Percentiles rank a stretch among this genome's conserved stretches.
These are phyloP conservation scores for Penicillium macrosclerotiorum DNA, from an alignment of 495 filamentous ascomycete genomes.

Conservation along the genomic window DNA sequence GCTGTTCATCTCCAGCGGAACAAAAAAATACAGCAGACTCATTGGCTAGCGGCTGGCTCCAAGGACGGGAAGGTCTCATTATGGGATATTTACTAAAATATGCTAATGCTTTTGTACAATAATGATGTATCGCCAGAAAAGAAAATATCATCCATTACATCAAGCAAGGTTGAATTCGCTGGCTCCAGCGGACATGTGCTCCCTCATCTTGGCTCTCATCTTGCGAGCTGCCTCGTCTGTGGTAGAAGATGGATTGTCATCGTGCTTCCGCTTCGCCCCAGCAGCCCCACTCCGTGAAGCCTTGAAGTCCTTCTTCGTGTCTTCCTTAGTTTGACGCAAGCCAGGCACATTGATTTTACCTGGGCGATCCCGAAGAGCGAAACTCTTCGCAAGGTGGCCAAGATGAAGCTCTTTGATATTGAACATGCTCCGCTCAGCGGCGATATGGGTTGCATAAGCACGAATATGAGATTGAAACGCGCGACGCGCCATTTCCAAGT, in stretches of 20 bases:
- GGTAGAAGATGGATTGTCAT: slow-evolving; percentile 36
- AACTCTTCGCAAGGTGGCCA: slow-evolving; percentile 91
- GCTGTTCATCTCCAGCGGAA: slow-evolving; percentile 62
- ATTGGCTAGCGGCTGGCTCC: slow-evolving; percentile 88
- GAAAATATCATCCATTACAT: slow-evolving; percentile 9
- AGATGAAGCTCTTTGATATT: slow-evolving; percentile 86
- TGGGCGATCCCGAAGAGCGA: slow-evolving; percentile 83
- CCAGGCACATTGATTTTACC: slow-evolving; percentile 78
- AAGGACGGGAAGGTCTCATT: slow-evolving; percentile 96
- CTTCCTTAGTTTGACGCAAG: slow-evolving; percentile 43
- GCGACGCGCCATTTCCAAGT: slow-evolving; percentile 69
- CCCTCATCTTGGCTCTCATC: slow-evolving; percentile 81
- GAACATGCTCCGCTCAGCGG: slow-evolving; percentile 77
- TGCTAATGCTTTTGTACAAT: slow-evolving; percentile 32
- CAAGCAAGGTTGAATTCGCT: slow-evolving; percentile 89
- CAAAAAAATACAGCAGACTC: slow-evolving; percentile 62
- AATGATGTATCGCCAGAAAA: slow-evolving; percentile 26
- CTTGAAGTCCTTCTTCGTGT: slow-evolving; percentile 49
- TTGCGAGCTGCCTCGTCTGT: slow-evolving; percentile 64
- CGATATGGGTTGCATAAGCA: slow-evolving; percentile 91
- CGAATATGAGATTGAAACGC: slow-evolving; percentile 90
- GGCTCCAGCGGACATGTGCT: slow-evolving; percentile 67
- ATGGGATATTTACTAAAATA: slow-evolving; percentile 85
- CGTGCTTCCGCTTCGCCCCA: slow-evolving; percentile 39
- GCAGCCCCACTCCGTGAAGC: slow-evolving; percentile 34